These are phyloP conservation scores for Brettanomyces custersianus DNA, from an alignment of 805 yeast genomes.

Conservation along the genomic window DNA sequence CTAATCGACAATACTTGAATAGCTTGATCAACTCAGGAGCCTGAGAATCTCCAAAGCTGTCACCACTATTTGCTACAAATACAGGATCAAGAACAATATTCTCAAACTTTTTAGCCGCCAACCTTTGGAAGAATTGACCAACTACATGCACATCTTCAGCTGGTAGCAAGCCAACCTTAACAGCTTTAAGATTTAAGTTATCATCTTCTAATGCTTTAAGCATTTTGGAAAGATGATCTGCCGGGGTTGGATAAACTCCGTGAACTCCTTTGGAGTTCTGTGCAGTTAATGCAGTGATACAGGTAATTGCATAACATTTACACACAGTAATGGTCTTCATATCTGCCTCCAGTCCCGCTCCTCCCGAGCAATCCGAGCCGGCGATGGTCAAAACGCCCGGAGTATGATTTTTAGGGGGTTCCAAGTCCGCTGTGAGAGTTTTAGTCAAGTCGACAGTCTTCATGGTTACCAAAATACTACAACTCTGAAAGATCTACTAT, in stretches of 20 bases:
- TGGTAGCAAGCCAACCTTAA: constrained; percentile 75
- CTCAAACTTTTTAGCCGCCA: constrained; percentile 1
- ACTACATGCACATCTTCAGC: constrained; percentile 35
- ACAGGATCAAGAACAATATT: constrained; percentile 75
- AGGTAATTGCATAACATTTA: constrained; percentile 67
- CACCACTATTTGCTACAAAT: constrained; percentile 72
- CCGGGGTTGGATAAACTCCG: constrained; percentile 34
- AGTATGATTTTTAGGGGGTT: constrained; percentile 1
- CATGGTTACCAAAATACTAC: too few relatives aligned
- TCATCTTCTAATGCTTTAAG: constrained; percentile 47
- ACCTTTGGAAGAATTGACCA: constrained; percentile 7
- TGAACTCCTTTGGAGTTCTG: constrained; percentile 54
- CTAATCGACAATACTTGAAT: constrained; percentile 23
- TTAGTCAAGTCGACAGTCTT: constrained; percentile 1
- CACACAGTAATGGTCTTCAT: constrained; percentile 70
- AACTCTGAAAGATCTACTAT: too few relatives aligned
- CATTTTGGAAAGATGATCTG: constrained; percentile 35
- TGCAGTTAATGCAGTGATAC: constrained; percentile 72
- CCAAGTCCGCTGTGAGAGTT: neutral
- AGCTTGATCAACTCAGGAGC: constrained; percentile 9
- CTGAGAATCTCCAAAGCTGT: constrained; percentile 38
- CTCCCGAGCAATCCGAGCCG: constrained; percentile 83
- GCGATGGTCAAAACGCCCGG: constrained; percentile 43
- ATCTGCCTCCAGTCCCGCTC: constrained; percentile 91
- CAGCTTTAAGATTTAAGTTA: constrained; percentile 47